Percentiles rank a stretch among this genome's conserved stretches.
Evolutionary conservation across 164 flowering plant species (phyloP).

Genomic region (Chimonanthus salicifolius): DNA sequence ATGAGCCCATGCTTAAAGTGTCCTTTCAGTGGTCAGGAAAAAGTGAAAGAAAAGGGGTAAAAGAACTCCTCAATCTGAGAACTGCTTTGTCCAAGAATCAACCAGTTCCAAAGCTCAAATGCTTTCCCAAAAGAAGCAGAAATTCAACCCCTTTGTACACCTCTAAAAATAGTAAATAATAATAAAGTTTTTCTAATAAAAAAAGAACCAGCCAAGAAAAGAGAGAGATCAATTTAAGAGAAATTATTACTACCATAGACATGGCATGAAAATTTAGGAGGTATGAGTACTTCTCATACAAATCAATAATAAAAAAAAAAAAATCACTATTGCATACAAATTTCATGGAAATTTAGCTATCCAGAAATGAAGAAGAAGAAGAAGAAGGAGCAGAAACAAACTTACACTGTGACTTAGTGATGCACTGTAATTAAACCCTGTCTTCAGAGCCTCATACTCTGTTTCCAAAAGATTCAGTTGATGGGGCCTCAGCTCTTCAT

Average conservation of each 20-base stretch:
- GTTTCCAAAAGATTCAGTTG: conserved; percentile 21
- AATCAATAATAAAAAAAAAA: not conserved
- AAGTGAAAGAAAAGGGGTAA: not conserved
- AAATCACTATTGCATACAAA: not conserved
- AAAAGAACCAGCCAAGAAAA: not conserved
- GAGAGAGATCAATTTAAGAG: not conserved
- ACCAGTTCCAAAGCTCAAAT: not conserved
- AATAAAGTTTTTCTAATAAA: not conserved
- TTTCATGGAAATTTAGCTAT: not conserved
- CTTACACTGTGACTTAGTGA: conserved; percentile 30
- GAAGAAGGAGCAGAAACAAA: not conserved
- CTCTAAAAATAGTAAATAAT: not conserved
- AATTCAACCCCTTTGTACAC: no score
- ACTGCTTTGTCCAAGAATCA: no score
- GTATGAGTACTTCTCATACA: not conserved
- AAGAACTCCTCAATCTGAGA: not conserved
- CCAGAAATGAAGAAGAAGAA: not conserved
- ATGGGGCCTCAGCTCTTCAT: conserved; percentile 18
- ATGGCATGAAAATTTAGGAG: not conserved
- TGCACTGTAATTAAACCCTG: conserved; percentile 22
- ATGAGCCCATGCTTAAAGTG: not conserved
- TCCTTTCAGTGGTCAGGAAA: not conserved
- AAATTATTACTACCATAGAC: not conserved
- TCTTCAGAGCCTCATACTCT: conserved; percentile 43
- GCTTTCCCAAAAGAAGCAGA: not conserved